Conservation (phyloP, 2,329 filamentous ascomycete genomes). For the Esteya vermicola region DNA sequence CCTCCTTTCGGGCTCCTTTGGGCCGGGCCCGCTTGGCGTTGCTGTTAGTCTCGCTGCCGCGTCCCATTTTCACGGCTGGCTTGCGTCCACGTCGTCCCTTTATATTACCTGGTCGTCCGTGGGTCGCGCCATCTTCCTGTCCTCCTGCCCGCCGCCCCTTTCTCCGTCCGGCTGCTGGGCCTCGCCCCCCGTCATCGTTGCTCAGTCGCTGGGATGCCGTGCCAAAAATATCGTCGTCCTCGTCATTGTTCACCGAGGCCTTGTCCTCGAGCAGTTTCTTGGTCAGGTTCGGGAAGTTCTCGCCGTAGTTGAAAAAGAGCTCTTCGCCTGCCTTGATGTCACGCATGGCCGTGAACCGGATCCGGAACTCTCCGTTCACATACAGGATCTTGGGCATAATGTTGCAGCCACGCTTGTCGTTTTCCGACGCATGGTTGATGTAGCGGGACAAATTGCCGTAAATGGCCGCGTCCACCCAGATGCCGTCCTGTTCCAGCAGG, state of each 20-base stretch:
- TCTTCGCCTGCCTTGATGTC: slow-evolving; percentile 61
- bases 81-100: too few relatives aligned
- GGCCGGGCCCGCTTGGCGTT: slow-evolving; percentile 2
- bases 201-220: not conserved
- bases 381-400: slow-evolving; percentile 52
- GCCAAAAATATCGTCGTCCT: not conserved
- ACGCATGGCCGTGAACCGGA: slow-evolving; percentile 55
- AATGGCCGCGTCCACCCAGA: slow-evolving; percentile 60
- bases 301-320: slow-evolving; percentile 69
- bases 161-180: not conserved
- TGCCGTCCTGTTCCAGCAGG: slow-evolving; percentile 43
- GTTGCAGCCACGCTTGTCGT: slow-evolving; percentile 39
- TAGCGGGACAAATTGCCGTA: slow-evolving; percentile 72
- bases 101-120: not conserved
- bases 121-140: too few relatives aligned
- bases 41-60: too few relatives aligned
- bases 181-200: not conserved
- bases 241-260: slow-evolving; percentile 12
- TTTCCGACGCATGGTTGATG: slow-evolving; percentile 59
- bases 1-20: slow-evolving; percentile 11
- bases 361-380: slow-evolving; percentile 62
- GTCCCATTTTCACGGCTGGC: too few relatives aligned
- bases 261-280: slow-evolving; percentile 34
- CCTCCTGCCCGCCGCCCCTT: not conserved
- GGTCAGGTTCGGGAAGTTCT: slow-evolving; percentile 49